phyloP scores from a whole-genome alignment of 1,284 basidiomycete species.

The Ceraceosorus bombacis region DNA sequence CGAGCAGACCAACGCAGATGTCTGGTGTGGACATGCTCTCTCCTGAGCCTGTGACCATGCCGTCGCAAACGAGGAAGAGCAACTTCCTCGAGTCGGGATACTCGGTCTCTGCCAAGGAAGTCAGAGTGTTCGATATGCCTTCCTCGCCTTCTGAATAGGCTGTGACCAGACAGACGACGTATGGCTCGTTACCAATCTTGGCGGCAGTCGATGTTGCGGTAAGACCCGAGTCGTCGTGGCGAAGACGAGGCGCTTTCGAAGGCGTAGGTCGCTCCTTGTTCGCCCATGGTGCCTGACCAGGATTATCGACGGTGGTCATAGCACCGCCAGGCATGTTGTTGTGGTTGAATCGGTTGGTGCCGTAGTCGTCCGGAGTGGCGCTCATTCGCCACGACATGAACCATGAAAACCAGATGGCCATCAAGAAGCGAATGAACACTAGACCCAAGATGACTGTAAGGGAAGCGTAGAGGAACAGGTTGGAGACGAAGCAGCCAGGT shows the following conservation, averaged over 20 bases:
- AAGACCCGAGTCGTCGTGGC: constrained; percentile 15
- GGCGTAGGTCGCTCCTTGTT: constrained; percentile 29
- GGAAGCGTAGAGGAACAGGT: constrained; percentile 81
- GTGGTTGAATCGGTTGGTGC: constrained; percentile 67
- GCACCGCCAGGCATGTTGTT: constrained; percentile 91
- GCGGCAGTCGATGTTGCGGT: constrained; percentile 20
- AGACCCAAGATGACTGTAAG: constrained; percentile 84
- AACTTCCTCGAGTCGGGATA: constrained; percentile 89
- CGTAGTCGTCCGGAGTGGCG: constrained; percentile 11
- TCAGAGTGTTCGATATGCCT: constrained; percentile 79
- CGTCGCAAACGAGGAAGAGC: constrained; percentile 90
- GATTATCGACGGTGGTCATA: constrained; percentile 75
- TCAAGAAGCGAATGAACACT: constrained; percentile 81
- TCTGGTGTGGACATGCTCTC: constrained; percentile 93
- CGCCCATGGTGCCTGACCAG: constrained; percentile 84
- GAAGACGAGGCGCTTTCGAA: constrained; percentile 19
- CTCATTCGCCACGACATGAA: constrained; percentile 68
- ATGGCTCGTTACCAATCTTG: constrained; percentile 61
- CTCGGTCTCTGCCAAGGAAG: constrained; percentile 79
- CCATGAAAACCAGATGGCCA: constrained; percentile 97
- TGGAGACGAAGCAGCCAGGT: constrained; percentile 86
- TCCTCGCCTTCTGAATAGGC: constrained; percentile 97
- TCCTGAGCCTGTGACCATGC: constrained; percentile 96
- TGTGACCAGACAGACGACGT: constrained; percentile 88
- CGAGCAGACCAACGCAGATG: constrained; percentile 83